Percentiles rank a stretch among this genome's conserved stretches.
phyloP scores from a whole-genome alignment of 306 rosid genomes.

The Quercus parvula region DNA sequence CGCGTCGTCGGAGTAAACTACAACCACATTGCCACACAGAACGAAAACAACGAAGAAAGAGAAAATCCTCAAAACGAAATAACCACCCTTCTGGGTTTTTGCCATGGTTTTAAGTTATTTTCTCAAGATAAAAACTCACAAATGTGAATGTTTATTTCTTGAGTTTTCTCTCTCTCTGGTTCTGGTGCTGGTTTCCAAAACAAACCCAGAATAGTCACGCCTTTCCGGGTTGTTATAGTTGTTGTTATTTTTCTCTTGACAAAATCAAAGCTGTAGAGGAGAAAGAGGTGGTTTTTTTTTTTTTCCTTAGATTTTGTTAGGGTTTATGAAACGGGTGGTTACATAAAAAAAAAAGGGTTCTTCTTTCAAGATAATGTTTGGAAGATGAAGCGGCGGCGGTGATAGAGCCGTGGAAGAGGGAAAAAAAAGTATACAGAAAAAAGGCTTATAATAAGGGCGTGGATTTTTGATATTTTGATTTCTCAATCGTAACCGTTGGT shows the following conservation, averaged over 20 bases:
- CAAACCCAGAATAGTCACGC: too few species aligned
- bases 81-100: not conserved
- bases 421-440: not conserved
- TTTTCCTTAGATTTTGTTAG: not conserved
- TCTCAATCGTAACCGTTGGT: too few species aligned
- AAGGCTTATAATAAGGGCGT: not conserved
- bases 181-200: too few species aligned
- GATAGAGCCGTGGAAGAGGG: not conserved
- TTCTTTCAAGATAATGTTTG: not conserved
- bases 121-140: too few species aligned
- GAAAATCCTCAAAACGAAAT: not conserved
- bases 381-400: conserved; percentile 15
- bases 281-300: too few species aligned
- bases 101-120: too few species aligned
- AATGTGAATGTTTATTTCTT: too few species aligned
- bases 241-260: too few species aligned
- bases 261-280: too few species aligned
- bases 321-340: not conserved
- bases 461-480: not conserved
- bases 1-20: conserved; percentile 36
- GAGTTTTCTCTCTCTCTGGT: too few species aligned
- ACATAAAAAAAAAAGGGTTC: too few species aligned
- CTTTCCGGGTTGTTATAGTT: too few species aligned
- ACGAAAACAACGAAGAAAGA: not conserved
- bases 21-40: not conserved